Conservation (phyloP, 768 basidiomycete species). For the Pisolithus microcarpus region DNA sequence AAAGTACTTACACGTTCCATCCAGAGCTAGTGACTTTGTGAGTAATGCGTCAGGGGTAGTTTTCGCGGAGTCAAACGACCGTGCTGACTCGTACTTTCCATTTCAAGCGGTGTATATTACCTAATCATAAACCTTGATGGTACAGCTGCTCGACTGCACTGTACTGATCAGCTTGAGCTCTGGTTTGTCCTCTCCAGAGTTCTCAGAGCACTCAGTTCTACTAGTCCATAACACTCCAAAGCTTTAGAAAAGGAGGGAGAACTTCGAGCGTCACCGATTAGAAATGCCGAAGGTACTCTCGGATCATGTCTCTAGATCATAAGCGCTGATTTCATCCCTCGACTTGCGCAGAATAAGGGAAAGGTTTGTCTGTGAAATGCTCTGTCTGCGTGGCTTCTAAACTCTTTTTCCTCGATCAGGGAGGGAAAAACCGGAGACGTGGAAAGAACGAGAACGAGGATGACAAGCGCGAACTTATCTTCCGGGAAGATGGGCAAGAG, state of each 20-base stretch:
- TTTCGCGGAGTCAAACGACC: too few species aligned
- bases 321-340: slow-evolving; percentile 8
- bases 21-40: too few species aligned
- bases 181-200: background rate
- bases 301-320: background rate
- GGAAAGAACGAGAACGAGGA: slow-evolving; percentile 99
- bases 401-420: slow-evolving; percentile 40
- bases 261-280: slow-evolving; percentile 13
- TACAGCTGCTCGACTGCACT: too few species aligned
- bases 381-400: background rate
- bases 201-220: background rate
- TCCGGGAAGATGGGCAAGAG: slow-evolving; percentile 98
- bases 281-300: slow-evolving; percentile 45
- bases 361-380: slow-evolving; percentile 39
- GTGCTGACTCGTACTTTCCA: too few species aligned
- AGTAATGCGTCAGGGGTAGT: too few species aligned
- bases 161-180: too few species aligned
- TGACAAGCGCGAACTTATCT: slow-evolving; percentile 97
- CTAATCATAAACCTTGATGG: too few species aligned
- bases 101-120: too few species aligned
- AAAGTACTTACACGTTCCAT: too few species aligned
- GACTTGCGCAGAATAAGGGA: slow-evolving; percentile 55
- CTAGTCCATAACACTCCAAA: background rate
- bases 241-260: background rate
- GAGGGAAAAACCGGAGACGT: slow-evolving; percentile 97